These are phyloP conservation scores for Salix brachista DNA, from an alignment of 345 rosid species.

Conservation along the genomic window DNA sequence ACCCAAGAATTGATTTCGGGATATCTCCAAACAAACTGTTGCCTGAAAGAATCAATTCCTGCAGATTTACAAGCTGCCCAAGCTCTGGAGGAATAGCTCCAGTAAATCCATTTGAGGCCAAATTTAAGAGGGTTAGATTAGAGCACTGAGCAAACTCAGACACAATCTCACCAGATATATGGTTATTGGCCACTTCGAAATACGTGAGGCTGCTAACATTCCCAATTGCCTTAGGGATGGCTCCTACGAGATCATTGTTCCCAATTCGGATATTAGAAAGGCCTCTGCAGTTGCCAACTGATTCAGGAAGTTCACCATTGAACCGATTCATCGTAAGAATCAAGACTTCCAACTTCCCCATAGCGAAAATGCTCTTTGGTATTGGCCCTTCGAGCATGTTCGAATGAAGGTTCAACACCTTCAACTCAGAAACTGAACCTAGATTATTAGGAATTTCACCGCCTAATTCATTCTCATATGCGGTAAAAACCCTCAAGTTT, in stretches of 20 bases:
- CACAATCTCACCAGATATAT: slow-evolving; percentile 74
- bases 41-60: slow-evolving; percentile 86
- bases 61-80: slow-evolving; percentile 72
- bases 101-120: slow-evolving; percentile 79
- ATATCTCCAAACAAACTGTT: slow-evolving; percentile 77
- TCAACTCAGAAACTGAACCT: slow-evolving; percentile 61
- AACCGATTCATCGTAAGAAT: slow-evolving; percentile 74
- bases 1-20: slow-evolving; percentile 59
- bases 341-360: slow-evolving; percentile 75
- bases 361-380: slow-evolving; percentile 67
- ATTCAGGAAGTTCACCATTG: slow-evolving; percentile 63
- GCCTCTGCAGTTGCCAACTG: slow-evolving; percentile 61
- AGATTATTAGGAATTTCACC: slow-evolving; percentile 68
- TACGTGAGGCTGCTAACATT: slow-evolving; percentile 81
- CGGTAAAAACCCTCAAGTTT: slow-evolving; percentile 62
- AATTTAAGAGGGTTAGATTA: slow-evolving; percentile 78
- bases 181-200: slow-evolving; percentile 84
- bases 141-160: slow-evolving; percentile 70
- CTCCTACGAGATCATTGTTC: slow-evolving; percentile 71
- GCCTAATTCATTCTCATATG: slow-evolving; percentile 65
- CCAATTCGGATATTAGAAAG: slow-evolving; percentile 86
- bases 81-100: slow-evolving; percentile 69
- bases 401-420: slow-evolving; percentile 83
- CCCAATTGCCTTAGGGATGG: slow-evolving; percentile 69
- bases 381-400: slow-evolving; percentile 74